Conservation (phyloP, 371 early-diverging fungal genomes). For the Funneliformis caledonium region DNA sequence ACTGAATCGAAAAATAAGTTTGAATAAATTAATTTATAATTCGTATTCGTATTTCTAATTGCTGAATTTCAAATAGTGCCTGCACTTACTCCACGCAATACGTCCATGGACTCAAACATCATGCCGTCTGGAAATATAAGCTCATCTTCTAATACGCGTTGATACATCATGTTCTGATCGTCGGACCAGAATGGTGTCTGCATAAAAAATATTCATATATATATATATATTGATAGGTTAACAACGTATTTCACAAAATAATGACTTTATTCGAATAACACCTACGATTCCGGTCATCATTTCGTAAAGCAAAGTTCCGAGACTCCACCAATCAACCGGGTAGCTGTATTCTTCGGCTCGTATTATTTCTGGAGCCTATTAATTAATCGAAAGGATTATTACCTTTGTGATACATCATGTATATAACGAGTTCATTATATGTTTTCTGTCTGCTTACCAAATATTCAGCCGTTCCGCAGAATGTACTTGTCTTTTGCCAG, state of each 20-base stretch:
- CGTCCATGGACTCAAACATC: slow-evolving; percentile 68
- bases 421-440: too few species aligned
- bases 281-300: slow-evolving; percentile 66
- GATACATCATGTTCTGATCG: slow-evolving; percentile 80
- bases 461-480: slow-evolving; percentile 96
- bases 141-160: slow-evolving; percentile 74
- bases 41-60: slow-evolving; percentile 56
- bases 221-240: too few species aligned
- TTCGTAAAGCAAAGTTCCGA: slow-evolving; percentile 93
- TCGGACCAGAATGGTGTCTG: slow-evolving; percentile 83
- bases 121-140: slow-evolving; percentile 73
- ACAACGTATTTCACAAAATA: not conserved
- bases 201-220: slow-evolving; percentile 41
- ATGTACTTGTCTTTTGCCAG: slow-evolving; percentile 62
- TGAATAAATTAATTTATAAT: not conserved
- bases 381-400: slow-evolving; percentile 35
- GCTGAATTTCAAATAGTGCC: slow-evolving; percentile 64
- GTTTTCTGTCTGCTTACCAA: slow-evolving; percentile 45
- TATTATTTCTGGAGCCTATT: slow-evolving; percentile 88
- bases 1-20: slow-evolving; percentile 44
- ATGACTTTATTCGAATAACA: not conserved
- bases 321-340: slow-evolving; percentile 96
- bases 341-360: slow-evolving; percentile 79
- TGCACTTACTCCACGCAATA: slow-evolving; percentile 72
- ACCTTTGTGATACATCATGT: too few species aligned